Evolutionary conservation across 2,329 filamentous ascomycete genomes (phyloP), one percentile per base, ranked within the genome.

Genomic region (Cyphellophora europaea): DNA sequence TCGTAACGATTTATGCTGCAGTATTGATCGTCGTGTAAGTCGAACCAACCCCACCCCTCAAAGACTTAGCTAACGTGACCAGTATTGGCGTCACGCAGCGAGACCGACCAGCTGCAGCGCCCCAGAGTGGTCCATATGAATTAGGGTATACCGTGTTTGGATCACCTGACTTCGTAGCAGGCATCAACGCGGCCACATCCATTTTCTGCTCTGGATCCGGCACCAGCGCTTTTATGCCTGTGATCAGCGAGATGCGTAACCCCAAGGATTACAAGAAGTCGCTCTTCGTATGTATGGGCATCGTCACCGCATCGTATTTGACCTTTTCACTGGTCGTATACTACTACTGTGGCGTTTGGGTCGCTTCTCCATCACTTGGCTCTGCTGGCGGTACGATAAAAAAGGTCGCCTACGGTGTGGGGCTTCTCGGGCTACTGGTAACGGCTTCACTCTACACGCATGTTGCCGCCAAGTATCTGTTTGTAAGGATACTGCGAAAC

Each of bases 241-340:
- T 95, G 63, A 94, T 95, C 45, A 86, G 88, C 3, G 88, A 95
- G 60, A 95, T 95, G 88, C 81, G 70, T 51, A 65, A 75, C 29
- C 74, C 70, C 2, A 77, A 72, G 37, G 88, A 95, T 48, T 95
- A 94, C 53, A 86, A 84, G 49, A 94, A 94, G 61, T 84, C 88
- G 2, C 72, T 95, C 2, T 93, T 84, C 48, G 53, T 68, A 11
- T 74, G 70, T 53, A 76, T 77, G 75, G 81, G 79, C 2, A 86
- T 49, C 10, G 52, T 63, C 4, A 57, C 53, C 3, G 39, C 47
- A 8, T 38, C 56, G 2, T 62, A 63, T 28, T 45, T 58, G 12
- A 37, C 50, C 4, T 54, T 63, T 17, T 56, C 58, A 5, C 41
- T 53, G 3, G 57, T 67, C 1, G 58, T 69, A 2, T 69, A 69